These are phyloP conservation scores for Scheffersomyces stipitis DNA, from an alignment of 805 yeast species.

Conservation along the genomic window DNA sequence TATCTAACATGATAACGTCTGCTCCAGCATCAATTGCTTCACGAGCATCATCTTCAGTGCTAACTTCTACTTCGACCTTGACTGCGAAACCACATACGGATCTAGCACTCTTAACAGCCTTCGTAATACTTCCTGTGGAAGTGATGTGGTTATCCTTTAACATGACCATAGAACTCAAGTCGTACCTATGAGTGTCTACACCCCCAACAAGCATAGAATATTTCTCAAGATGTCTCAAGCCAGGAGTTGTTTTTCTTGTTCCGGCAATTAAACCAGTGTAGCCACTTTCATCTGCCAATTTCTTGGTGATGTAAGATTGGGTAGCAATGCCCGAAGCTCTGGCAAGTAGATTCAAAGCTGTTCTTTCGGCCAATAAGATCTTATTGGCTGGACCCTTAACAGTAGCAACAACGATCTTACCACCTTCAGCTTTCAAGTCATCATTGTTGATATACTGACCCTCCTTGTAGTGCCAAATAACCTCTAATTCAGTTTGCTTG, in stretches of 20 bases:
- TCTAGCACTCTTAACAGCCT: constrained; percentile 76
- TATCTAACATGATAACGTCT: constrained; percentile 92
- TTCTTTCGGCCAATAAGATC: constrained; percentile 79
- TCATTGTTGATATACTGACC: constrained; percentile 51
- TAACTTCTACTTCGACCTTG: constrained; percentile 92
- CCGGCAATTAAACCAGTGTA: constrained; percentile 89
- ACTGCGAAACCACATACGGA: constrained; percentile 83
- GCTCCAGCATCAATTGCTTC: constrained; percentile 97
- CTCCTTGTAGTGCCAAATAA: constrained; percentile 73
- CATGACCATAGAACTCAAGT: constrained; percentile 93
- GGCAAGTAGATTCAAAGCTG: constrained; percentile 78
- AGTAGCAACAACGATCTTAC: constrained; percentile 67
- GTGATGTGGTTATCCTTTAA: constrained; percentile 91
- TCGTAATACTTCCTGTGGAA: constrained; percentile 88
- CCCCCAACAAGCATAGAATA: constrained; percentile 96
- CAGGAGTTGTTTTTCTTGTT: constrained; percentile 97
- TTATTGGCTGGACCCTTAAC: constrained; percentile 81
- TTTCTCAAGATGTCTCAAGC: constrained; percentile 82
- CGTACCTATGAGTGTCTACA: constrained; percentile 88
- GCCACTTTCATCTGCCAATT: constrained; percentile 64
- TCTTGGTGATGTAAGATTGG: constrained; percentile 55
- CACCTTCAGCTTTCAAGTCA: constrained; percentile 47
- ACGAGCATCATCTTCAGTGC: constrained; percentile 77
- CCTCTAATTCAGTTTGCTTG: constrained; percentile 66
- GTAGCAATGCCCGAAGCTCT: constrained; percentile 89